Evolutionary conservation across 176 grass and related monocot species (phyloP).

Genomic region (Lolium multiflorum): DNA sequence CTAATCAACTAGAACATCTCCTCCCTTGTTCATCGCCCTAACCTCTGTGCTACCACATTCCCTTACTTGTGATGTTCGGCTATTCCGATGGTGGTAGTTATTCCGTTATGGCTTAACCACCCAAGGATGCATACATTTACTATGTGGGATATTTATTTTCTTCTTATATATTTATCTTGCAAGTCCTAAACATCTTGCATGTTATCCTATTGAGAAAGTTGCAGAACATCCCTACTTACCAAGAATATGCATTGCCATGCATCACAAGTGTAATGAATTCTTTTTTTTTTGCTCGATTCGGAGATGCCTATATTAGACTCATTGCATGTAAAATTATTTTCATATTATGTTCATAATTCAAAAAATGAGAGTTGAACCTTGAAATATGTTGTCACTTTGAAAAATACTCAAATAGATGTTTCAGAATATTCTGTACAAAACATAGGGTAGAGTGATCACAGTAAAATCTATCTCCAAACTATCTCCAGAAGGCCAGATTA

Average conservation of each 20-base stretch:
- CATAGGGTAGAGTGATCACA: too few relatives aligned
- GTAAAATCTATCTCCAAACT: too few relatives aligned
- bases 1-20: neutral
- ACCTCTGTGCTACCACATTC: neutral
- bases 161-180: neutral
- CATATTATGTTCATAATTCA: too few relatives aligned
- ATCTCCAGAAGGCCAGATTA: too few relatives aligned
- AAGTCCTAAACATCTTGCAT: neutral
- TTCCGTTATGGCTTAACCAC: neutral
- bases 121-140: neutral
- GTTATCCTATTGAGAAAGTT: neutral
- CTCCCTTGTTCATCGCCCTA: neutral
- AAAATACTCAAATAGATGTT: too few relatives aligned
- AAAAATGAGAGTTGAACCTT: too few relatives aligned
- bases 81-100: neutral
- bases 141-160: neutral
- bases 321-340: too few relatives aligned
- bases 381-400: too few relatives aligned
- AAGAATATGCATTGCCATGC: neutral
- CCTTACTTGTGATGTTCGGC: neutral
- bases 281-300: neutral
- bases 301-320: neutral
- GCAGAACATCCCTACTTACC: neutral
- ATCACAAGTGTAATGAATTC: slow-evolving; percentile 1
- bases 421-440: too few relatives aligned